These are phyloP conservation scores for Conringia planisiliqua DNA, from an alignment of 345 rosid genomes.

Conservation along the genomic window DNA sequence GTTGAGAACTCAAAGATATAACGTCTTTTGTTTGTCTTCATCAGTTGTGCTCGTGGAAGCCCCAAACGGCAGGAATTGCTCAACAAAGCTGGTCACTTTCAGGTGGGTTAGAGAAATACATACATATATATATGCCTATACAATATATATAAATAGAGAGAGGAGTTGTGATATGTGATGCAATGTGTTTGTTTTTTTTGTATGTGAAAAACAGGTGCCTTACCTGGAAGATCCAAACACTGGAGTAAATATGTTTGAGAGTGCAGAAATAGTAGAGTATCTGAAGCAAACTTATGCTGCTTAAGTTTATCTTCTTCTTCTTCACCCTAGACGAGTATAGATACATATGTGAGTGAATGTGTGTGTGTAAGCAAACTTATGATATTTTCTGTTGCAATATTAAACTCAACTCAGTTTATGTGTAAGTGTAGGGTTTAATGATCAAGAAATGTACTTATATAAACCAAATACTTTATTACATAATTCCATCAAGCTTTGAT, in stretches of 20 bases:
- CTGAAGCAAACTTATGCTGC: constrained; percentile 73
- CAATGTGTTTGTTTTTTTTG: background rate
- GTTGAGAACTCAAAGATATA: background rate
- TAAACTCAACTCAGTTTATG: background rate
- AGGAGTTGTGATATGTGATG: background rate
- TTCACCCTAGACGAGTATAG: background rate
- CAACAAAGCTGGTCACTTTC: constrained; percentile 67
- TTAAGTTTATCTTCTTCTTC: constrained; percentile 21
- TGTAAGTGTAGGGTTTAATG: background rate
- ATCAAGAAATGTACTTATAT: background rate
- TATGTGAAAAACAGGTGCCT: constrained; percentile 53
- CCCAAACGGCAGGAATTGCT: constrained; percentile 64
- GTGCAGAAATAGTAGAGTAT: constrained; percentile 84
- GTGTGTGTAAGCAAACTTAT: background rate
- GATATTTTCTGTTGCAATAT: background rate
- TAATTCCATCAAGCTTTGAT: background rate
- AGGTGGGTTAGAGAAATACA: constrained; percentile 43
- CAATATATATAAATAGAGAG: background rate
- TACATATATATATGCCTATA: background rate
- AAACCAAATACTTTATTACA: background rate
- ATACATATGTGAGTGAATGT: background rate
- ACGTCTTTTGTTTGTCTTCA: background rate
- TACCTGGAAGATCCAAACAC: constrained; percentile 91
- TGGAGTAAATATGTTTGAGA: constrained; percentile 86
- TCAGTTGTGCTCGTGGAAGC: constrained; percentile 89